phyloP scores from a whole-genome alignment of 768 basidiomycete genomes.

The Mycena alexandri region DNA sequence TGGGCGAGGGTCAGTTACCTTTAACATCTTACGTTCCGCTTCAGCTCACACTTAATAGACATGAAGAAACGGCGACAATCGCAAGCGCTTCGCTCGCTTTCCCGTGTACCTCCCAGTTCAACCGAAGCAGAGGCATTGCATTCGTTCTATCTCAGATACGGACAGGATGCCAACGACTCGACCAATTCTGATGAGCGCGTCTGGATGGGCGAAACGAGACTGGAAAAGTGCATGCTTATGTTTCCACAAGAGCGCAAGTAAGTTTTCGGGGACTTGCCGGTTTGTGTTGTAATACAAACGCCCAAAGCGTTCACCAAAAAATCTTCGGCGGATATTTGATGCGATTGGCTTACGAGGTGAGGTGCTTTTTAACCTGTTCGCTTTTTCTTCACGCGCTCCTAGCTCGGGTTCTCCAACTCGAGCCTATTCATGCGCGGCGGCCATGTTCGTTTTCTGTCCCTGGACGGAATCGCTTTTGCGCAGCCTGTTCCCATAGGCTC shows the following conservation, averaged over 20 bases:
- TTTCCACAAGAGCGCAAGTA: constrained; percentile 90
- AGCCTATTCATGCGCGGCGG: constrained; percentile 73
- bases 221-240: constrained; percentile 82
- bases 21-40: neutral
- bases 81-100: constrained; percentile 68
- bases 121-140: constrained; percentile 79
- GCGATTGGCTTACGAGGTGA: constrained; percentile 79
- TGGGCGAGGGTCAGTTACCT: constrained; percentile 75
- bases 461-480: constrained; percentile 84
- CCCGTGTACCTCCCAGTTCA: constrained; percentile 80
- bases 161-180: constrained; percentile 52
- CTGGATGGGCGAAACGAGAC: constrained; percentile 80
- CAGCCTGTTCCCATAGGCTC: constrained; percentile 89
- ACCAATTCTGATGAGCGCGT: constrained; percentile 59
- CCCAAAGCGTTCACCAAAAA: constrained; percentile 79
- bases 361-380: constrained; percentile 10
- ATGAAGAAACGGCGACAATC: constrained; percentile 71
- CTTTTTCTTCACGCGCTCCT: neutral
- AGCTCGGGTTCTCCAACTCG: constrained; percentile 83
- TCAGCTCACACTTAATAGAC: constrained; percentile 51
- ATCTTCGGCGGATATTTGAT: constrained; percentile 82
- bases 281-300: constrained; percentile 9
- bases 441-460: constrained; percentile 77
- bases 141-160: constrained; percentile 73
- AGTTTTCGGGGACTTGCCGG: constrained; percentile 40